Evolutionary conservation across 2,329 filamentous ascomycete genomes (phyloP), one percentile per base, ranked within the genome.

Genomic region (Fusarium sp.): DNA sequence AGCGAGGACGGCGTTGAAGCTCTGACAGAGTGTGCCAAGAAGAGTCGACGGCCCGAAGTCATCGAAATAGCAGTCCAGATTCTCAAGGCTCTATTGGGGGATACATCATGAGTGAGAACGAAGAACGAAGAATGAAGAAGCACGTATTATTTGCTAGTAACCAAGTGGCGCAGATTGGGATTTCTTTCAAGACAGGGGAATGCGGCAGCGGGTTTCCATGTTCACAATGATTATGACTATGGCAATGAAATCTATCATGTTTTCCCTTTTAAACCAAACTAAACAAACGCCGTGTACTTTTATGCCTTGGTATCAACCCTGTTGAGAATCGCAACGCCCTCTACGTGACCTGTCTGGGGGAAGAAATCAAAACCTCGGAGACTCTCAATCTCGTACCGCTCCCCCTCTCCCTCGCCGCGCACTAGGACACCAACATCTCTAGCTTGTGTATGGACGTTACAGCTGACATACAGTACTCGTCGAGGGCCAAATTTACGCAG

Each of bases 401-500:
- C 79, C 50, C 78, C 78, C 75, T 80, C 77, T 23, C 77, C 67
- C 71, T 81, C 73, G 20, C 94, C 94, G 34, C 90, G 85, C 1
- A 98, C 93, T 73, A 99, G 80, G 63, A 95, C 88, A 0, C 94
- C 96, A 1, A 99, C 89, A 79, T 99, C 96, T 52, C 96, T 83
- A 15, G 96, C 96, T 84, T 98, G 96, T 10, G 95, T 98, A 77
- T 99, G 96, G 68, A 99, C 96, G 75, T 99, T 99, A 74, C 96
- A 99, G 76, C 92, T 97, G 39, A 99, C 95, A 77, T 99, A 99
- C 6, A 97, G 88, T 12, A 99, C 88, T 60, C 96, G 85, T 67
- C 85, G 85, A 0, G 96, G 95, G 1, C 86, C 91, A 73, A 92
- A 97, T 7, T 82, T 79, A 53, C 97, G 81, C 73, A 99, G 79